Base-by-base conservation (phyloP, 2,329 filamentous ascomycete species). In the Verticillium nonalfalfae region DNA sequence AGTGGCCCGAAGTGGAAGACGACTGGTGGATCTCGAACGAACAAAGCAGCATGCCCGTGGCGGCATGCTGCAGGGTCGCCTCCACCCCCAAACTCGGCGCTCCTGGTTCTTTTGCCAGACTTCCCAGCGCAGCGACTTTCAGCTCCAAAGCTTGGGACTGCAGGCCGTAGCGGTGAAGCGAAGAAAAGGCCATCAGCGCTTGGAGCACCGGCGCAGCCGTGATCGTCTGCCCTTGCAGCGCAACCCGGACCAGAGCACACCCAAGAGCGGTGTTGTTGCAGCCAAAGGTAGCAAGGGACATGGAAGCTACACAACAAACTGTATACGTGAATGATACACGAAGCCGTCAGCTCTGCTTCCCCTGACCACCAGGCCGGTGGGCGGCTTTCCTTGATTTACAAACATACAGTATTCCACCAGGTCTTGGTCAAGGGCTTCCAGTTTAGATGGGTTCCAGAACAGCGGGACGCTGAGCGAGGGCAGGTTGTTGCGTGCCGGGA, bases 1-100 rank as follows among this genome's bases (percentile, higher is more conserved):
- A 73, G 45, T 72, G 67, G 9, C 65, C 65, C 2, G 70, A 70
- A 21, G 63, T 69, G 2, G 66, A 64, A 1, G 67, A 66, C 11
- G 65, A 65, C 15, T 67, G 50, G 11, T 69, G 61, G 31, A 69
- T 70, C 64, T 73, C 72, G 38, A 70, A 71, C 2, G 66, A 62
- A 34, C 68, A 68, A 1, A 73, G 62, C 7, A 72, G 59, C 70
- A 73, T 72, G n/a, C 65, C 69, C 2, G 71, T 64, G 14, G 70
- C 69, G 10, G 72, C 63, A 50, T 72, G 71, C 18, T 70, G 71
- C 18, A 67, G 35, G 35, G 35, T 59, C 11, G 69, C 69, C 26
- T 57, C 64, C 21, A 65, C 64, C 1, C 59, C n/a, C 2, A 60
- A 34, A 4, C 66, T 60, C 3, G 58, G 66, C 34, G 61, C 61